Evolutionary conservation across 2,329 filamentous ascomycete species (phyloP).

Genomic region (Trichoderma asperellum): DNA sequence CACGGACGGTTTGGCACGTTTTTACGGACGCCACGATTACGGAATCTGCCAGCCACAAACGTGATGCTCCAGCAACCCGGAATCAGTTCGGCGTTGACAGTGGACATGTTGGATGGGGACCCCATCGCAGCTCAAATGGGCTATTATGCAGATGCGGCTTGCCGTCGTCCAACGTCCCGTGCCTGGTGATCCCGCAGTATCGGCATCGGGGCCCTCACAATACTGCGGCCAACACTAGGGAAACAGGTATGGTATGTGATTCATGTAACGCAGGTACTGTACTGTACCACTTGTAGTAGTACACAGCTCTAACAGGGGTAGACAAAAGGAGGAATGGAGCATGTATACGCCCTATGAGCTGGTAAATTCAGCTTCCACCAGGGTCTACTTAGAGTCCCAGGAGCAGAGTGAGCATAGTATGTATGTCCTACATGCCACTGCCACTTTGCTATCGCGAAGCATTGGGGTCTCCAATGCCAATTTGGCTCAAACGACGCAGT

Average conservation of each 20-base stretch:
- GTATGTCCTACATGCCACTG: not conserved
- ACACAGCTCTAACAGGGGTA: not conserved
- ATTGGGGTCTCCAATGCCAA: not conserved
- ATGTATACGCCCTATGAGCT: not conserved
- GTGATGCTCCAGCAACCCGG: not conserved
- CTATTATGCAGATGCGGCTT: constrained; percentile 12
- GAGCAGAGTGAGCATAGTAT: not conserved
- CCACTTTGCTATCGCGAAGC: not conserved
- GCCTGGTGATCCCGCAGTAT: constrained; percentile 20
- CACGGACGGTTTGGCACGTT: not conserved
- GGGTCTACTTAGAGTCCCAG: not conserved
- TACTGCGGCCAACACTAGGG: not conserved
- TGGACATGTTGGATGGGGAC: not conserved
- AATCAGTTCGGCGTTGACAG: not conserved
- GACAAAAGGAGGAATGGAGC: not conserved
- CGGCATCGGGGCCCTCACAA: not conserved
- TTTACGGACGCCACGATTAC: not conserved
- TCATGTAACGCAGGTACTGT: not conserved
- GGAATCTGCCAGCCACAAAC: not conserved
- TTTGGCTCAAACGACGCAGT: not conserved
- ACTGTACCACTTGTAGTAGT: not conserved
- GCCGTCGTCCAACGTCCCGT: constrained; percentile 9
- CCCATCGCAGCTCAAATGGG: not conserved
- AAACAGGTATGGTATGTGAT: not conserved
- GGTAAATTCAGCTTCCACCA: not conserved